Evolutionary conservation across 768 basidiomycete genomes (phyloP).

Genomic region (Trametes cingulata): DNA sequence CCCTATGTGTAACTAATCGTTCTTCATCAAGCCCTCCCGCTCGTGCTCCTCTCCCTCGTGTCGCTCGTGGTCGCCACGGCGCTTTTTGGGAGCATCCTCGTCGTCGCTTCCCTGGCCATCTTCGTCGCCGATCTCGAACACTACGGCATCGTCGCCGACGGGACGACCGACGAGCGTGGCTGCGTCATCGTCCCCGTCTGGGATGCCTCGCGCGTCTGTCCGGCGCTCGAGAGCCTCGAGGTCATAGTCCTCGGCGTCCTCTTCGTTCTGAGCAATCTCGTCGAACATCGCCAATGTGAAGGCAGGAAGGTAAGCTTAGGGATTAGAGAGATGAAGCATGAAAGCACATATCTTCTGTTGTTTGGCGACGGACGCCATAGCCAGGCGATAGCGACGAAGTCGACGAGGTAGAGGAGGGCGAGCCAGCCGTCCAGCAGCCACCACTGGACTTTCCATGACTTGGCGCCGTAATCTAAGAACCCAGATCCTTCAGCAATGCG

Average conservation of each 20-base stretch:
- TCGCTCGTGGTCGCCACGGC: constrained; percentile 44
- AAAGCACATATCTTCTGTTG: constrained; percentile 74
- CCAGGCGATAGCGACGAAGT: constrained; percentile 80
- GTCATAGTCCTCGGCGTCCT: constrained; percentile 92
- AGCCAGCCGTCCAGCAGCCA: constrained; percentile 97
- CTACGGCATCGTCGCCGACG: constrained; percentile 68
- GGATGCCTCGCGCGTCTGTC: constrained; percentile 38
- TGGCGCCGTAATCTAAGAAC: constrained; percentile 80
- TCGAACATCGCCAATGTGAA: constrained; percentile 91
- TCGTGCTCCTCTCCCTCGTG: constrained; percentile 53
- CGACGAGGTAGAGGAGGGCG: constrained; percentile 80
- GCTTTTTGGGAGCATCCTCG: constrained; percentile 59
- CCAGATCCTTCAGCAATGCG: neutral
- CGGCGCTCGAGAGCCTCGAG: constrained; percentile 71
- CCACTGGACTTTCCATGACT: constrained; percentile 90
- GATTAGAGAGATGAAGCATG: neutral
- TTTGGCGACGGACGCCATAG: constrained; percentile 93
- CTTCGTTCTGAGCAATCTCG: constrained; percentile 92
- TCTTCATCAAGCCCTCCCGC: constrained; percentile 64
- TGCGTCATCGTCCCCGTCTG: constrained; percentile 69
- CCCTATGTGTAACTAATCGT: constrained; percentile 33
- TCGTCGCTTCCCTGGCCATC: constrained; percentile 62
- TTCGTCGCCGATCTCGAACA: constrained; percentile 91
- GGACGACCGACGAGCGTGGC: constrained; percentile 67
- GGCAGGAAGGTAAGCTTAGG: constrained; percentile 28